Base-by-base conservation (phyloP, 768 basidiomycete species). In the Candolleomyces efflorescens region DNA sequence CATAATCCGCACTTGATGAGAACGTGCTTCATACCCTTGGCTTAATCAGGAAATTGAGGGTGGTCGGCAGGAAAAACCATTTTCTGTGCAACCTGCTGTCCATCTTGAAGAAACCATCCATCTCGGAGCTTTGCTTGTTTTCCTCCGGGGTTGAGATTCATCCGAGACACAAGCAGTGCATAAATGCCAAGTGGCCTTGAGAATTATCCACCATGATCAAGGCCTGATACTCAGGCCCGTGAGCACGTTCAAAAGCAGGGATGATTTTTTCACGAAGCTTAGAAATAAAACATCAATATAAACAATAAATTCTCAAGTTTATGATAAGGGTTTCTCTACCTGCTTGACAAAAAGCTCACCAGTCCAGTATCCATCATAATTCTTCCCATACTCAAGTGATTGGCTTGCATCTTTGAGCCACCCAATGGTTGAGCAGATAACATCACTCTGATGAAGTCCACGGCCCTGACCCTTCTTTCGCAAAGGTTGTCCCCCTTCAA, bases 151-250 rank as follows among this genome's bases (percentile, higher is more conserved):
- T 62, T 62, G 10, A 71, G 5, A 62, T 78, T 75, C 72, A 78
- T 75, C 5, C 63, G 59, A 3, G 66, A 65, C 0, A 59, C 68
- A 2, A 72, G 53, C 0, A 79, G 64, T 3, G 76, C 73, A 68
- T 77, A 66, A 75, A 79, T 50, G 73, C 72, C 7, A 68, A 65
- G 55, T 76, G 74, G 0, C 76, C 76, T 54, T 78, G 75, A 3
- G 76, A 79, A 54, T 78, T 72, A 56, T 78, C 72, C 54, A 79
- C 68, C 53, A 77, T 59, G 41, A 78, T 62, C 0, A 78, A 60
- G 1, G 69, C 71, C 50, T 72, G 69, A 62, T 70, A 73, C 23
- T n/a, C 67, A 3, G 69, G 65, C 1, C 65, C 65, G 61, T 73
- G 76, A 50, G 49, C 64, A 12, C 26, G 15, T 52, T 73, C 67